phyloP scores from a whole-genome alignment of 495 filamentous ascomycete genomes.

The Trypethelium eluteriae region DNA sequence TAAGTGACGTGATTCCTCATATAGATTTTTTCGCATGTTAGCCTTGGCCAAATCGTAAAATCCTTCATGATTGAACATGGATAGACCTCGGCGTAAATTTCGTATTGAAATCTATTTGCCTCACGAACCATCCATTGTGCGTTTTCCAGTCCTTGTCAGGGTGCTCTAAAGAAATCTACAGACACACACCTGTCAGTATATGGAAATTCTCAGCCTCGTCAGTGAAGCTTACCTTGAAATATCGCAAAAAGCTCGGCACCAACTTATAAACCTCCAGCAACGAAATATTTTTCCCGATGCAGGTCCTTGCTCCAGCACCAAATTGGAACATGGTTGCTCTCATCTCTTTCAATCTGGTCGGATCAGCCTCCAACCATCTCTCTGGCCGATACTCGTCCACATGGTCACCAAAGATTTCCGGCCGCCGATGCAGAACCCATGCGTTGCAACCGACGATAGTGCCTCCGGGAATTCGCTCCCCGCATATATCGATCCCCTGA shows the following conservation, averaged over 20 bases:
- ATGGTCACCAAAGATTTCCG: conserved; percentile 47
- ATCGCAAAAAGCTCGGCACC: conserved; percentile 61
- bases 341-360: conserved; percentile 40
- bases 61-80: neutral
- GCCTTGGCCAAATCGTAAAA: neutral
- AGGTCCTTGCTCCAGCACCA: conserved; percentile 57
- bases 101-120: conserved; percentile 57
- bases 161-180: conserved; percentile 49
- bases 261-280: conserved; percentile 74
- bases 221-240: conserved; percentile 50
- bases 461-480: conserved; percentile 47
- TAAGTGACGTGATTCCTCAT: neutral
- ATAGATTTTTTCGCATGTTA: neutral
- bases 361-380: conserved; percentile 46
- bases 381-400: conserved; percentile 48
- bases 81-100: conserved; percentile 45
- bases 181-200: neutral
- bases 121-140: conserved; percentile 67
- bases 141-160: conserved; percentile 56
- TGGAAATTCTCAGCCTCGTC: neutral
- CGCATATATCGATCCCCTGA: conserved; percentile 46
- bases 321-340: conserved; percentile 47
- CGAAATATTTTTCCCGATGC: conserved; percentile 66
- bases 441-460: conserved; percentile 55
- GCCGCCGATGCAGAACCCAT: conserved; percentile 49